Conservation (phyloP, 164 flowering plant genomes). For the Nymphaea thermarum region DNA sequence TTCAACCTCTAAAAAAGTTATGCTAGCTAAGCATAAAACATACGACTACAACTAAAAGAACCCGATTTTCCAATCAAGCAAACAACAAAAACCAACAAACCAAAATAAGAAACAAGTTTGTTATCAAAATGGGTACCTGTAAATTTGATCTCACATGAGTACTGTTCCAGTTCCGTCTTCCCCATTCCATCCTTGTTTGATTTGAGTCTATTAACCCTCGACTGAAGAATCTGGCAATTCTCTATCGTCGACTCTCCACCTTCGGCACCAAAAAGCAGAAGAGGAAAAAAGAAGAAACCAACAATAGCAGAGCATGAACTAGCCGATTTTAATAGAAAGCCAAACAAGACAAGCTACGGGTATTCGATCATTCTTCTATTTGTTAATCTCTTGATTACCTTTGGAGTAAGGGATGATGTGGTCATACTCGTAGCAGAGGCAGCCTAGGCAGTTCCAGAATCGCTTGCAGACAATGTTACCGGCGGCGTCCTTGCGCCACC, state of each 20-base stretch:
- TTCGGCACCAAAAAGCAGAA: slow-evolving; percentile 6
- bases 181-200: slow-evolving; percentile 56
- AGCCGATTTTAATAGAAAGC: too few relatives aligned
- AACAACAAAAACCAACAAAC: too few relatives aligned
- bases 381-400: slow-evolving; percentile 27
- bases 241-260: slow-evolving; percentile 79
- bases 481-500: slow-evolving; percentile 95
- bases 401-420: slow-evolving; percentile 94
- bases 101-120: not conserved
- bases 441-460: slow-evolving; percentile 81
- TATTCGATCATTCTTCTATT: too few relatives aligned
- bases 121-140: slow-evolving; percentile 36
- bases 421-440: slow-evolving; percentile 96
- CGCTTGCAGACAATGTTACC: slow-evolving; percentile 96
- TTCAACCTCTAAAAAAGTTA: too few relatives aligned
- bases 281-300: not conserved
- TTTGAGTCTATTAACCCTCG: slow-evolving; percentile 82
- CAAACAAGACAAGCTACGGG: too few relatives aligned
- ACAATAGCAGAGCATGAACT: not conserved
- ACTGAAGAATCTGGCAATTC: slow-evolving; percentile 92
- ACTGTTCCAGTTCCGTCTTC: slow-evolving; percentile 37
- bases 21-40: too few relatives aligned
- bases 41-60: too few relatives aligned
- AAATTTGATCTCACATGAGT: slow-evolving; percentile 81
- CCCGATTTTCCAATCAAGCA: too few relatives aligned